These are phyloP conservation scores for Carex parvula DNA, from an alignment of 176 grass and related monocot genomes.

Conservation along the genomic window DNA sequence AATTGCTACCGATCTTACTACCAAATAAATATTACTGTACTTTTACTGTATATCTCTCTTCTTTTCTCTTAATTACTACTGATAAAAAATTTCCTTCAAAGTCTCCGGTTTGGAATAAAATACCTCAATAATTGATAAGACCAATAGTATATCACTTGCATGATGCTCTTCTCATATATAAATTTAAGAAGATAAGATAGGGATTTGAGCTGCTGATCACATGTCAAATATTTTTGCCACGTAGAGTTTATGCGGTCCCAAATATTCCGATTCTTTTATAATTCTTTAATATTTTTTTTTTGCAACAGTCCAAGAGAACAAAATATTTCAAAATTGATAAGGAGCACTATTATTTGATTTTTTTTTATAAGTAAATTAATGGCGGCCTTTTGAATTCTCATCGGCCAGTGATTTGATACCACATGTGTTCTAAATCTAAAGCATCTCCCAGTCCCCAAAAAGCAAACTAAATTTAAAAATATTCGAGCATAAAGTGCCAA, in stretches of 20 bases:
- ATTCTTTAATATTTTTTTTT: background rate
- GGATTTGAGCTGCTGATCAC: background rate
- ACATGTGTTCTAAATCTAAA: background rate
- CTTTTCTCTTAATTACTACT: too few species aligned
- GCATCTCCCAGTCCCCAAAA: background rate
- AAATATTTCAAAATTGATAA: background rate
- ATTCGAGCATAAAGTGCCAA: background rate
- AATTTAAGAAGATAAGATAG: constrained; percentile 14
- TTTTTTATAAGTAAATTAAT: background rate
- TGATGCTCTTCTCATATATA: constrained; percentile 11
- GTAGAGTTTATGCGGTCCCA: background rate
- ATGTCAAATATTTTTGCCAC: background rate
- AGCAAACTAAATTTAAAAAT: background rate
- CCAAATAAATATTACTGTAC: too few species aligned
- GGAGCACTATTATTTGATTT: background rate
- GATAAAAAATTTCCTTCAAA: background rate
- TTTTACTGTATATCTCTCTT: too few species aligned
- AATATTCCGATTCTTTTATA: background rate
- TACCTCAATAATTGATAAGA: constrained; percentile 25
- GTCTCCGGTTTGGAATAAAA: constrained; percentile 4
- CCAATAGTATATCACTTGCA: constrained; percentile 18
- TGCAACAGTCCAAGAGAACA: background rate
- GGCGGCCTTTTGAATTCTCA: background rate
- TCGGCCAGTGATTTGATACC: background rate
- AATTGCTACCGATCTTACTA: too few species aligned